Conservation (phyloP, 2,329 filamentous ascomycete genomes). For the Nigrograna mackinnonii region DNA sequence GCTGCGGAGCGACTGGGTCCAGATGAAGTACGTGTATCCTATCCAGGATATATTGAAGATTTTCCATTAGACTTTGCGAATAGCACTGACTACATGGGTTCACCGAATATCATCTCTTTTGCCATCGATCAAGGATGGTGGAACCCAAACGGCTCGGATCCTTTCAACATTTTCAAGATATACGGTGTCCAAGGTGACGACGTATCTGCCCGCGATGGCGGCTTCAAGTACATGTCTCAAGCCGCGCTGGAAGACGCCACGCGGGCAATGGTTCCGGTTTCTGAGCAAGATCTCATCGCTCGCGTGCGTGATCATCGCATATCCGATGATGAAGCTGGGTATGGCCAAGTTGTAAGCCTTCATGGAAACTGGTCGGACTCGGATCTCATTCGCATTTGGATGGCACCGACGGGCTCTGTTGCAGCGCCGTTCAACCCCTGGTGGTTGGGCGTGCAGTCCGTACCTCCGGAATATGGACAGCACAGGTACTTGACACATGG, state of each 20-base stretch:
- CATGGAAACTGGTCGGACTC: conserved; percentile 24
- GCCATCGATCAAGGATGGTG: conserved; percentile 40
- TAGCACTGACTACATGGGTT: conserved; percentile 34
- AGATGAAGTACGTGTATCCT: conserved; percentile 35
- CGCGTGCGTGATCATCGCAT: conserved; percentile 41
- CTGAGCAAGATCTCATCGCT: conserved; percentile 52
- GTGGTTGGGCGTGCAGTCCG: conserved; percentile 36
- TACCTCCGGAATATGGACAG: conserved; percentile 35
- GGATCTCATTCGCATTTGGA: conserved; percentile 38
- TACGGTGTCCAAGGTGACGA: conserved; percentile 32
- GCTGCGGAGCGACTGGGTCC: conserved; percentile 37
- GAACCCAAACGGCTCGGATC: conserved; percentile 30
- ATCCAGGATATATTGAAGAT: conserved; percentile 42
- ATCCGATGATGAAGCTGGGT: conserved; percentile 40
- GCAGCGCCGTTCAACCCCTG: conserved; percentile 39
- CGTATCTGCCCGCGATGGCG: conserved; percentile 35
- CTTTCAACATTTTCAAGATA: conserved; percentile 42
- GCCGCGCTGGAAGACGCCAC: conserved; percentile 40
- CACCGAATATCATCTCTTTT: conserved; percentile 37
- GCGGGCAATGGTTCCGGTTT: conserved; percentile 50
- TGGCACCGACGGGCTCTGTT: conserved; percentile 37
- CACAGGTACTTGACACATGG: conserved; percentile 40
- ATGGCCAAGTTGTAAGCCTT: conserved; percentile 37
- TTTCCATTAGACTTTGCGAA: conserved; percentile 36
- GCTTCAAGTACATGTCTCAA: conserved; percentile 43